These are phyloP conservation scores for Atractiella rhizophila DNA, from an alignment of 768 basidiomycete species.

Conservation along the genomic window DNA sequence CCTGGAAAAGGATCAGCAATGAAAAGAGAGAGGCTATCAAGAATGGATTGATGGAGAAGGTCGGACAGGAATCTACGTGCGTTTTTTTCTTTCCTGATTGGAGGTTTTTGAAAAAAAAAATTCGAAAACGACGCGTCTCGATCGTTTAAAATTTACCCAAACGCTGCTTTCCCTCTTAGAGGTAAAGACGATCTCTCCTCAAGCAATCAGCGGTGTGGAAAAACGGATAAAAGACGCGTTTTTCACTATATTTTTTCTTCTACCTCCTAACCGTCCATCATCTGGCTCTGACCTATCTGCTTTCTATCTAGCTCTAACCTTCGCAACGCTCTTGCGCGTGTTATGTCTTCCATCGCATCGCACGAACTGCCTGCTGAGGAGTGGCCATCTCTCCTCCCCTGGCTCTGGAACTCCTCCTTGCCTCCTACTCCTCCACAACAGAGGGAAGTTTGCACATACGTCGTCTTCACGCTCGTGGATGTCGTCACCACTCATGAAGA, in stretches of 20 bases:
- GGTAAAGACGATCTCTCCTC: no score
- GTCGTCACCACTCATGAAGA: conserved; percentile 48
- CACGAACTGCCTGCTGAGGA: conserved; percentile 48
- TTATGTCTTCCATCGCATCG: conserved; percentile 72
- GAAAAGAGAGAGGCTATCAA: conserved; percentile 61
- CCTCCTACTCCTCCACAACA: conserved; percentile 43
- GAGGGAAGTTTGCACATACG: conserved; percentile 71
- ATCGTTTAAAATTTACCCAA: not conserved
- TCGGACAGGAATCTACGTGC: conserved; percentile 53
- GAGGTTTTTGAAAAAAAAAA: conserved; percentile 2
- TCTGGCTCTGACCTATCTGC: not conserved
- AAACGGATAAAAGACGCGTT: not conserved
- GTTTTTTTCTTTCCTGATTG: conserved; percentile 18
- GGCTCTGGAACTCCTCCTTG: conserved; percentile 53
- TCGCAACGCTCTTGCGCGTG: conserved; percentile 73
- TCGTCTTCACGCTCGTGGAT: conserved; percentile 63
- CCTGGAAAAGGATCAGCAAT: conserved; percentile 51
- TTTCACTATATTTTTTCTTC: not conserved
- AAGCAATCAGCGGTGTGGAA: accelerated
- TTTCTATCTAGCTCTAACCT: conserved; percentile 30
- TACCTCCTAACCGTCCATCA: not conserved
- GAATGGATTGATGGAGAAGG: conserved; percentile 46
- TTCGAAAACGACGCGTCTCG: not conserved
- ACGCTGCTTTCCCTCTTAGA: conserved; percentile 1
- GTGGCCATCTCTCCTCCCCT: conserved; percentile 72